These are phyloP conservation scores for Tuctoria greenei DNA, from an alignment of 176 grass and related monocot genomes.

Conservation along the genomic window DNA sequence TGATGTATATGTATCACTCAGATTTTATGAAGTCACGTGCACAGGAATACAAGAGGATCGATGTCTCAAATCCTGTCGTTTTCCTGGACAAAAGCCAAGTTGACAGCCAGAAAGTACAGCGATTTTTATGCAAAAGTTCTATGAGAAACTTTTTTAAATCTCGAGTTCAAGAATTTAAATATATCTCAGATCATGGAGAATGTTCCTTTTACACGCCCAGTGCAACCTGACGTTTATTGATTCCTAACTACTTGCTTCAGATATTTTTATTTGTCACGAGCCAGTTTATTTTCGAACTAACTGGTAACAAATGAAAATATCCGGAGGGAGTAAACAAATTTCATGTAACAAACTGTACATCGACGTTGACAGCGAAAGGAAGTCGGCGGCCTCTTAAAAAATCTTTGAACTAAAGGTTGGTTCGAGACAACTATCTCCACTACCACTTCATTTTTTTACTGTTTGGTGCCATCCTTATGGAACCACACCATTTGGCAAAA, in stretches of 20 bases:
- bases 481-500: background rate
- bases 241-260: too few relatives aligned
- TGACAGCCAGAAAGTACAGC: background rate
- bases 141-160: background rate
- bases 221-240: too few relatives aligned
- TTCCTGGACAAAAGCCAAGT: background rate
- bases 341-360: constrained; percentile 32
- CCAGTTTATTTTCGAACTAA: too few relatives aligned
- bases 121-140: background rate
- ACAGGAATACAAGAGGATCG: background rate
- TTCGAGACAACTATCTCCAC: constrained; percentile 21
- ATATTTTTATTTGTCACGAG: too few relatives aligned
- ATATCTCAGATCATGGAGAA: background rate
- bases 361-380: constrained; percentile 16
- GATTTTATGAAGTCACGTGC: background rate
- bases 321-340: constrained; percentile 14
- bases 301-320: too few relatives aligned
- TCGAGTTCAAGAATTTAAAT: background rate
- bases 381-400: background rate
- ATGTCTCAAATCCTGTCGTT: background rate
- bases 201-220: too few relatives aligned
- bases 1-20: too few relatives aligned
- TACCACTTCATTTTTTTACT: background rate
- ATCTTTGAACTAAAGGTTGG: background rate
- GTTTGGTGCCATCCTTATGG: constrained; percentile 21